Percentiles rank a stretch among this genome's conserved stretches.
Conservation (phyloP, 2,329 filamentous ascomycete genomes). For the Hirsutella thompsonii region DNA sequence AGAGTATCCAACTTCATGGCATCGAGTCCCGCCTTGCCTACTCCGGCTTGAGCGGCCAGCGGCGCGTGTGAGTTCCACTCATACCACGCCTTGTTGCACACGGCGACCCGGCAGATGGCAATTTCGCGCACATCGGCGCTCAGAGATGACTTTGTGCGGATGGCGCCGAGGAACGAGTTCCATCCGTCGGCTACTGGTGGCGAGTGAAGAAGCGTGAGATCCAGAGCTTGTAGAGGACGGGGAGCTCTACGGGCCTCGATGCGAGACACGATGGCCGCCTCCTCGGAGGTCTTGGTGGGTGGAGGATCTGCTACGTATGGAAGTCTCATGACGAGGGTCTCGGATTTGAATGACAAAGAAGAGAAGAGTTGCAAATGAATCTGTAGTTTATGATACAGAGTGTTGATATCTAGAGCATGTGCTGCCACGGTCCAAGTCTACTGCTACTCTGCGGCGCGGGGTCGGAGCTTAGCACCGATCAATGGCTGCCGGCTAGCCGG, state of each 20-base stretch:
- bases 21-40: slow-evolving; percentile 37
- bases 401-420: no score
- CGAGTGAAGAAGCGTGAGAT: slow-evolving; percentile 63
- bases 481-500: no score
- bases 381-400: no score
- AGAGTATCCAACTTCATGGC: slow-evolving; percentile 23
- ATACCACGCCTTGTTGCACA: slow-evolving; percentile 71
- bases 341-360: no score
- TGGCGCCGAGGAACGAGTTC: slow-evolving; percentile 55
- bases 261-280: slow-evolving; percentile 46
- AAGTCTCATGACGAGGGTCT: slow-evolving; percentile 42
- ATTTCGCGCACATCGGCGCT: slow-evolving; percentile 54
- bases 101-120: slow-evolving; percentile 69
- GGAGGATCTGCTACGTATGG: slow-evolving; percentile 48
- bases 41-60: slow-evolving; percentile 44
- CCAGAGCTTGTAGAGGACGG: slow-evolving; percentile 60
- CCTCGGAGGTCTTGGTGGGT: slow-evolving; percentile 26
- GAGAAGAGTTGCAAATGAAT: no score
- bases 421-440: neutral
- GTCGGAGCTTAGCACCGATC: no score
- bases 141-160: slow-evolving; percentile 41
- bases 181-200: slow-evolving; percentile 64
- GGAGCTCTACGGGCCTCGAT: slow-evolving; percentile 53
- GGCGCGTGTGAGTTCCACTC: slow-evolving; percentile 75
- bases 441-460: neutral